phyloP scores from a whole-genome alignment of 768 basidiomycete genomes.

The Pilatotrama ljubarskyi region DNA sequence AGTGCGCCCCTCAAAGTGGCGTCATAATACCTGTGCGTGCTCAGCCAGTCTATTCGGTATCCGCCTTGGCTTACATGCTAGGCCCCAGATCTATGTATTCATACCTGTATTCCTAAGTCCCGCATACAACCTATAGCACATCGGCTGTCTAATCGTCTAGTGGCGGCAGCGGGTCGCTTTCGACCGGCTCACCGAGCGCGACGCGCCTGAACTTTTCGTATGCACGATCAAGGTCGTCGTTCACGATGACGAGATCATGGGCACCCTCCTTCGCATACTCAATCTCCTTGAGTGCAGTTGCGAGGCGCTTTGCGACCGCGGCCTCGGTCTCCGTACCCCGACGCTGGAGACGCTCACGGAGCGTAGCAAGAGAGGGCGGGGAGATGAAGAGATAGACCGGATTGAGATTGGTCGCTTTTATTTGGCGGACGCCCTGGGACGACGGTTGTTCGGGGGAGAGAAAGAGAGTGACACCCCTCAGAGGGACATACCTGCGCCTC shows the following conservation, averaged over 20 bases:
- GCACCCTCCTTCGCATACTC: conserved; percentile 76
- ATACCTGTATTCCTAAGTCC: conserved; percentile 17
- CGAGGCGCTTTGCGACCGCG: conserved; percentile 71
- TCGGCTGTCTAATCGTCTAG: conserved; percentile 48
- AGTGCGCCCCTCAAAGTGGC: neutral
- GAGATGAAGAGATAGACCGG: conserved; percentile 92
- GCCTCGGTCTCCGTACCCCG: conserved; percentile 85
- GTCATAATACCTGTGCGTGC: conserved; percentile 18
- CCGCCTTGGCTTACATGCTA: neutral
- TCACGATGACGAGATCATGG: conserved; percentile 86
- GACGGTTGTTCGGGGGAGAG: conserved; percentile 19
- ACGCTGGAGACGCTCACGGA: conserved; percentile 68
- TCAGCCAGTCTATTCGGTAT: neutral
- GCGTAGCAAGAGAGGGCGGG: conserved; percentile 74
- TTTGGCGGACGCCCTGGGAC: conserved; percentile 83
- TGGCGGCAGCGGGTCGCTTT: conserved; percentile 65
- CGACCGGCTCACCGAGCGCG: conserved; percentile 65
- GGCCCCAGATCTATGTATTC: conserved; percentile 15
- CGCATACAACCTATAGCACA: neutral
- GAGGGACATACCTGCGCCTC: conserved; percentile 77
- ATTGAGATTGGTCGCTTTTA: conserved; percentile 79
- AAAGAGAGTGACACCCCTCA: conserved; percentile 1
- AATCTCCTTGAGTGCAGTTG: conserved; percentile 77
- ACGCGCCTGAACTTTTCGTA: conserved; percentile 76
- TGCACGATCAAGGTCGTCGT: conserved; percentile 84